Percentiles rank a stretch among this genome's conserved stretches.
Conservation (phyloP, 2,329 filamentous ascomycete genomes). For the Aspergillus neotritici region DNA sequence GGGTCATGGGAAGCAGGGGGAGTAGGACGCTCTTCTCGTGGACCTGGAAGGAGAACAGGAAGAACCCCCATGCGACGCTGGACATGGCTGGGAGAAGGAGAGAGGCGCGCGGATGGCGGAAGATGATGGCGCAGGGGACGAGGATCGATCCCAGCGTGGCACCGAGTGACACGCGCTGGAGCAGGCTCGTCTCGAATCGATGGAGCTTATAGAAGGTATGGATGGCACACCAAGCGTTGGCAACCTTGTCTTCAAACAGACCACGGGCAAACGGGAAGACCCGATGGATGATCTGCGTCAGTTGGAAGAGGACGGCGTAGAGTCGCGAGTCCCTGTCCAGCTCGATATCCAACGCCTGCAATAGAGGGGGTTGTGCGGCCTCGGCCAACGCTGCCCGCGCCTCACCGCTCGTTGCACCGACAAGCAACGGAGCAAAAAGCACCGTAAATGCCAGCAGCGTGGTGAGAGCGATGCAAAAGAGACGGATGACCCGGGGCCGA, state of each 20-base stretch:
- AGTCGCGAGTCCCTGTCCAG: slow-evolving; percentile 62
- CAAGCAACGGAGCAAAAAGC: slow-evolving; percentile 67
- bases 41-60: slow-evolving; percentile 95
- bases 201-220: slow-evolving; percentile 87
- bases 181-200: slow-evolving; percentile 61
- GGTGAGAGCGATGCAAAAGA: slow-evolving; percentile 68
- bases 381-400: slow-evolving; percentile 58
- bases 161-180: slow-evolving; percentile 70
- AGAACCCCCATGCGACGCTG: slow-evolving; percentile 90
- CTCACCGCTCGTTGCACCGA: slow-evolving; percentile 65
- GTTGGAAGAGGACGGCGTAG: slow-evolving; percentile 70
- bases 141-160: slow-evolving; percentile 71
- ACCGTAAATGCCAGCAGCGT: slow-evolving; percentile 69
- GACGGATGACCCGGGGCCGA: slow-evolving; percentile 58
- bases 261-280: slow-evolving; percentile 95
- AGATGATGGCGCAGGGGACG: slow-evolving; percentile 72
- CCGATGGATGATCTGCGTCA: slow-evolving; percentile 81
- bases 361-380: slow-evolving; percentile 58
- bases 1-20: slow-evolving; percentile 86
- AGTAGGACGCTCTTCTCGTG: slow-evolving; percentile 96
- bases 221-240: slow-evolving; percentile 93
- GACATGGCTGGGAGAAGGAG: slow-evolving; percentile 76
- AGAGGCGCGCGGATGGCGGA: slow-evolving; percentile 69
- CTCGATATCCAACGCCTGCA: slow-evolving; percentile 51
- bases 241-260: slow-evolving; percentile 96